Evolutionary conservation across 805 yeast species (phyloP).

Genomic region (Candida pseudofarinosa): DNA sequence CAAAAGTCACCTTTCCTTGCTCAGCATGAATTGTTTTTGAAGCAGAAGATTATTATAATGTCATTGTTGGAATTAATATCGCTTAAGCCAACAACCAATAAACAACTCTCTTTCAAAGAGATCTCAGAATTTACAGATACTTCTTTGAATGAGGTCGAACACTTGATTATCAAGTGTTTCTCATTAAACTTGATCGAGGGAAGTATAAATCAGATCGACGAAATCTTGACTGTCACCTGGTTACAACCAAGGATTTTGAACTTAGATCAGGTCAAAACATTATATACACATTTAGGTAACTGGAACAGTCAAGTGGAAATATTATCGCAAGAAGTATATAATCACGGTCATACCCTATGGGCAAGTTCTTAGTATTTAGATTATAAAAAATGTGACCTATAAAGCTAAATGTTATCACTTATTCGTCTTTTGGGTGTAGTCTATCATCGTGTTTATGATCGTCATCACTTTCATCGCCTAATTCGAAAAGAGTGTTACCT

Average conservation of each 20-base stretch:
- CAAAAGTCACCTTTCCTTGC: slow-evolving; percentile 52
- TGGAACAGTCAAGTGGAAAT: slow-evolving; percentile 78
- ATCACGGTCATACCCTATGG: slow-evolving; percentile 41
- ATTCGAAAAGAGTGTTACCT: slow-evolving; percentile 36
- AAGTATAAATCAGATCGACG: slow-evolving; percentile 81
- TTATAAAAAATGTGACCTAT: not conserved
- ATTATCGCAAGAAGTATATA: slow-evolving; percentile 42
- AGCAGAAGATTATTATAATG: slow-evolving; percentile 90
- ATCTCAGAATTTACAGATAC: slow-evolving; percentile 67
- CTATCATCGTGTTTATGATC: slow-evolving; percentile 23
- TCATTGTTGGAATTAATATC: slow-evolving; percentile 86
- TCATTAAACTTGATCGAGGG: slow-evolving; percentile 82
- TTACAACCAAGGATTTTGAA: slow-evolving; percentile 94
- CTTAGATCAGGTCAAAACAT: slow-evolving; percentile 67
- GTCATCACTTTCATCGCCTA: slow-evolving; percentile 37
- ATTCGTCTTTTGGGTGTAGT: slow-evolving; percentile 3
- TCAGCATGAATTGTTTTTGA: slow-evolving; percentile 59
- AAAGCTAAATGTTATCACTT: not conserved
- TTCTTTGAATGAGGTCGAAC: slow-evolving; percentile 75
- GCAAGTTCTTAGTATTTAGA: slow-evolving; percentile 22
- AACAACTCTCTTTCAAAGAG: slow-evolving; percentile 68
- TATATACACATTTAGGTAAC: slow-evolving; percentile 65
- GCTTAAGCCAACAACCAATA: slow-evolving; percentile 65
- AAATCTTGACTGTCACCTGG: slow-evolving; percentile 82
- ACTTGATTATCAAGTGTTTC: slow-evolving; percentile 85